Base-by-base conservation (phyloP, 2,329 filamentous ascomycete species). In the Fonsecaea erecta region DNA sequence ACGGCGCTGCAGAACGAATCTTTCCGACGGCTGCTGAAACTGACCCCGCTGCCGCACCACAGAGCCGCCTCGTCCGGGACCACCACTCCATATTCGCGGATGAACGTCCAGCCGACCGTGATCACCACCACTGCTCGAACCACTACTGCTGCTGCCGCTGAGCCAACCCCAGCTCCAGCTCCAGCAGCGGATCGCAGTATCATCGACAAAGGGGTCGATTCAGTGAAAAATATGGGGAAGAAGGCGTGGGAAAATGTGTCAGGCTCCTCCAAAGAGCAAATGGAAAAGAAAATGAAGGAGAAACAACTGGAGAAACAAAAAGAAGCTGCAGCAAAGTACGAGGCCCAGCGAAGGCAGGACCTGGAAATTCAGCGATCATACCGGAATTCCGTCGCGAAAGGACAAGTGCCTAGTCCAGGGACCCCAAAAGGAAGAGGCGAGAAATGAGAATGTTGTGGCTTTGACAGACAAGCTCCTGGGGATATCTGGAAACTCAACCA, bases 151-250 rank as follows among this genome's bases (percentile, higher is more conserved):
- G 18, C 54, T 37, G 21, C 48, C 16, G 26, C 48, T 18, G 60
- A 46, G 60, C 57, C 54, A 32, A 12, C 57, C 21, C n/a, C 51
- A 63, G 40, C 63, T 59, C 57, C 54, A 32, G 11, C 57, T 26
- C n/a, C 51, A 63, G 40, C 63, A 62, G 53, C 66, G 64, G 37
- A 66, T 68, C 64, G 64, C 12, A 75, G 73, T 60, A 24, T 72
- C 21, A 73, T 81, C 56, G 78, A 80, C 70, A 76, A 76, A 43
- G 70, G 72, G 21, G 66, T 79, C n/a, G 71, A 76, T 56, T 71
- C 67, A 16, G 56, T 73, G 62, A 78, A 77, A 66, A 64, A 73
- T n/a, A 62, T 60, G 28, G 67, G 71, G 53, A 37, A 58, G 46
- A 32, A 66, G 21, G 52, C 51, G 34, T 62, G 58, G 54, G 48